Evolutionary conservation across 495 filamentous ascomycete species (phyloP).

Genomic region (Paragyromitra xinjiangensis): DNA sequence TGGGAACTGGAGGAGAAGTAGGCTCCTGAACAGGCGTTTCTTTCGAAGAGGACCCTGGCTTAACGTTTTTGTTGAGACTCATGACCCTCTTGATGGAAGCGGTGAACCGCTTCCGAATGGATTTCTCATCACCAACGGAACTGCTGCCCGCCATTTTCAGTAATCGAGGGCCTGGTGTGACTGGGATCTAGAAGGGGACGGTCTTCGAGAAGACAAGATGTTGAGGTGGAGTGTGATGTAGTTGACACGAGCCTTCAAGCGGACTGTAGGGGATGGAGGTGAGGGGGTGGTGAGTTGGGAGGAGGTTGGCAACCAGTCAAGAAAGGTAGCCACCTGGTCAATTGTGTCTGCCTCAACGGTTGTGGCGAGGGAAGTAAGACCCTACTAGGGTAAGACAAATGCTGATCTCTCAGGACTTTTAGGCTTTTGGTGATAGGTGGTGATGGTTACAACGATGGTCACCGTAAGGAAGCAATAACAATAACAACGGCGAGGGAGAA

Average conservation of each 20-base stretch:
- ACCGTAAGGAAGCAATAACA: not conserved
- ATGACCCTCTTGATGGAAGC: slow-evolving; percentile 55
- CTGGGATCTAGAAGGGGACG: not conserved
- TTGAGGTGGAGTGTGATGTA: slow-evolving; percentile 13
- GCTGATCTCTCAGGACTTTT: slow-evolving; percentile 29
- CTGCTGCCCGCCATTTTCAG: slow-evolving; percentile 46
- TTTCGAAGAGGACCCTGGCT: slow-evolving; percentile 24
- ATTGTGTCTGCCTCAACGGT: slow-evolving; percentile 6
- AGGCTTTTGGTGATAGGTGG: not conserved
- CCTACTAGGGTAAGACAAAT: slow-evolving; percentile 34
- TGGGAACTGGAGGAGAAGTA: not conserved
- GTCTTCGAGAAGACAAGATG: slow-evolving; percentile 17
- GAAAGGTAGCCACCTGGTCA: slow-evolving; percentile 29
- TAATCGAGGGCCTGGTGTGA: not conserved
- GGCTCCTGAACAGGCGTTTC: slow-evolving; percentile 2
- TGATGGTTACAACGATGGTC: slow-evolving; percentile 4
- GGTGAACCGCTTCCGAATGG: slow-evolving; percentile 51
- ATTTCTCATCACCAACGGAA: slow-evolving; percentile 48
- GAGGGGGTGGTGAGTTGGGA: slow-evolving; percentile 28
- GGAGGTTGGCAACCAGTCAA: slow-evolving; percentile 32
- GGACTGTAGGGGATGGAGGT: slow-evolving; percentile 13
- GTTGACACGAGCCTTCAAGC: slow-evolving; percentile 19
- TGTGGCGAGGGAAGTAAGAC: slow-evolving; percentile 40
- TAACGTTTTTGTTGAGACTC: slow-evolving; percentile 37
- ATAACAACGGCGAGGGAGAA: slow-evolving; percentile 2